Evolutionary conservation across 2,329 filamentous ascomycete genomes (phyloP).

Genomic region (Camillea tinctor): DNA sequence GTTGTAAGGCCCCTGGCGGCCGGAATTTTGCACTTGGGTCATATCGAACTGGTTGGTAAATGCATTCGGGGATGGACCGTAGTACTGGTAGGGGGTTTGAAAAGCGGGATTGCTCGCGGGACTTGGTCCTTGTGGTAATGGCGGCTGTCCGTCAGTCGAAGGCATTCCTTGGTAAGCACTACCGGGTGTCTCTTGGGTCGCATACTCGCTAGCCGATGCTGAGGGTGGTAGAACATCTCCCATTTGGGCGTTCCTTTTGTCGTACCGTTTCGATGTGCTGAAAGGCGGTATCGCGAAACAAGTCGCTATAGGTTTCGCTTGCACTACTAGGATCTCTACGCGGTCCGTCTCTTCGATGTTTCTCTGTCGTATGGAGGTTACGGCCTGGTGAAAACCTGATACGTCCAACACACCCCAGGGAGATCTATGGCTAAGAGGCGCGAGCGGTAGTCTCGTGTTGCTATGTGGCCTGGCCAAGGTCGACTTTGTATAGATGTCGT

Average conservation of each 20-base stretch:
- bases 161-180: slow-evolving; percentile 18
- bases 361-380: neutral
- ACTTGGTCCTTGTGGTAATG: slow-evolving; percentile 20
- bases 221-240: slow-evolving; percentile 33
- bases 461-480: slow-evolving; percentile 18
- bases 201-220: slow-evolving; percentile 30
- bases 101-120: slow-evolving; percentile 23
- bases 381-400: neutral
- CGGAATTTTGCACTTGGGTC: slow-evolving; percentile 31
- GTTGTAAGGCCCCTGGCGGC: slow-evolving; percentile 41
- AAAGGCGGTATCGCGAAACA: slow-evolving; percentile 15
- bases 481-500: slow-evolving; percentile 15
- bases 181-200: slow-evolving; percentile 21
- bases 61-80: slow-evolving; percentile 36
- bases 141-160: slow-evolving; percentile 22
- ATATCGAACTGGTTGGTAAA: slow-evolving; percentile 45
- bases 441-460: slow-evolving; percentile 14
- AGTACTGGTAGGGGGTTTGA: slow-evolving; percentile 32
- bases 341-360: neutral
- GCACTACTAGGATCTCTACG: neutral
- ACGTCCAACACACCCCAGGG: slow-evolving; percentile 1
- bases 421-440: slow-evolving; percentile 12
- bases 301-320: slow-evolving; percentile 9
- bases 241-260: slow-evolving; percentile 29
- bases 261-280: slow-evolving; percentile 9